A percentile compares a stretch with the other conserved stretches of the same genome.
Conservation (phyloP, 225 moss, liverwort and hornwort species). For the Pleurozium schreberi region DNA sequence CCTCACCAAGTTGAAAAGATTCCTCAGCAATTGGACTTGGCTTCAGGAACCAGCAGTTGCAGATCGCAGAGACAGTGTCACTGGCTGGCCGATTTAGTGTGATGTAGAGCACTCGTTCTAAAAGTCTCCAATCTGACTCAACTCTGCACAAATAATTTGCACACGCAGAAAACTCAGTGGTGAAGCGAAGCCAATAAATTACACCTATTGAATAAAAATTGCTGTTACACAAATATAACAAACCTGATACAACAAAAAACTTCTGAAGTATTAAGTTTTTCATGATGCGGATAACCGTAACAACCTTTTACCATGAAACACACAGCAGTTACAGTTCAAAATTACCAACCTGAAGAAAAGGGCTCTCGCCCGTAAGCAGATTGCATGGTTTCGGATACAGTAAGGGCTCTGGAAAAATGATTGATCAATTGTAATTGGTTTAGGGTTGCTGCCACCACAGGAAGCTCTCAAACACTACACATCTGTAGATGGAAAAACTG, state of each 20-base stretch:
- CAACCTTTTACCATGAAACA: neutral
- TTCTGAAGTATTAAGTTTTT: neutral
- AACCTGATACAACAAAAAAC: neutral
- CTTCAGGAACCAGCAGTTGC: neutral
- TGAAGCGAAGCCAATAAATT: neutral
- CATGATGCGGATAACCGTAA: neutral
- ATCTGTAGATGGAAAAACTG: conserved; percentile 19
- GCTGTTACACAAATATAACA: neutral
- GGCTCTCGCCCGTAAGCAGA: neutral
- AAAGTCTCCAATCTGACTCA: conserved; percentile 2
- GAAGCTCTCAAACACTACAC: conserved; percentile 6
- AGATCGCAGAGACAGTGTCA: neutral
- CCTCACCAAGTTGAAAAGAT: neutral
- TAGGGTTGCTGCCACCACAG: neutral
- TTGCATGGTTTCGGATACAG: neutral
- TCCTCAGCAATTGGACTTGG: neutral
- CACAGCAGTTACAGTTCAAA: neutral
- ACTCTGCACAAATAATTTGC: conserved; percentile 5
- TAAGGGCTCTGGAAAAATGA: conserved; percentile 1
- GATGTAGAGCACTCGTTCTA: neutral
- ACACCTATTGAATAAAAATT: neutral
- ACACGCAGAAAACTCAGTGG: neutral
- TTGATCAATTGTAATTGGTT: neutral
- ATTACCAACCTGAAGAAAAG: conserved; percentile 7
- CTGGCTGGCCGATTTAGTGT: neutral